A percentile compares a stretch with the other conserved stretches of the same genome.
Evolutionary conservation across 805 yeast species (phyloP).

Genomic region (Candida nemodendra): DNA sequence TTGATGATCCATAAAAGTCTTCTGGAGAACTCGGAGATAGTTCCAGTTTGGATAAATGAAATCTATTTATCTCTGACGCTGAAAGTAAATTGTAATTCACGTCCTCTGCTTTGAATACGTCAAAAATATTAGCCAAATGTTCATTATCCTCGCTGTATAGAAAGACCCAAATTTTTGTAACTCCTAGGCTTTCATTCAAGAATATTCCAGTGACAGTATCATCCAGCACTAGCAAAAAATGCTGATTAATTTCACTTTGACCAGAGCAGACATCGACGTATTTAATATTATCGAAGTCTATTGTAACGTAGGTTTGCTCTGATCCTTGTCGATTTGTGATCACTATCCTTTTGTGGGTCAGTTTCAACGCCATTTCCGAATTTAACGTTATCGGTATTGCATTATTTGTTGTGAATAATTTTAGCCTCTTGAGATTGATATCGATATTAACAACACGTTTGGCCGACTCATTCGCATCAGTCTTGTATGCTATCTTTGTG

Average conservation of each 20-base stretch:
- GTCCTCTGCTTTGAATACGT: neutral
- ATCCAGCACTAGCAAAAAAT: constrained; percentile 8
- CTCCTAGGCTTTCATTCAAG: constrained; percentile 2
- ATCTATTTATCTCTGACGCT: constrained; percentile 12
- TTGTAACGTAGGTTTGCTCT: neutral
- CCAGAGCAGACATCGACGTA: constrained; percentile 13
- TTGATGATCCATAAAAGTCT: constrained; percentile 12
- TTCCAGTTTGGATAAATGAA: constrained; percentile 5
- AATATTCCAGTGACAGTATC: constrained; percentile 5
- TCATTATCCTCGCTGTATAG: constrained; percentile 5
- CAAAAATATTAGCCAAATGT: constrained; percentile 5
- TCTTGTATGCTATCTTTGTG: neutral
- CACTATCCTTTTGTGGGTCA: constrained; percentile 1
- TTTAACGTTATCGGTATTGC: constrained; percentile 7
- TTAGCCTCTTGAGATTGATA: constrained; percentile 1
- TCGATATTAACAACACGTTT: no score
- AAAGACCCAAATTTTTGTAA: constrained; percentile 14
- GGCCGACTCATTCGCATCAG: neutral
- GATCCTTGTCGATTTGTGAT: neutral
- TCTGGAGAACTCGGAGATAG: constrained; percentile 4
- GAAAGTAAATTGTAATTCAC: constrained; percentile 9
- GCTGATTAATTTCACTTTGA: constrained; percentile 7
- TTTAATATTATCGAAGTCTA: constrained; percentile 7
- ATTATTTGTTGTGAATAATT: constrained; percentile 5
- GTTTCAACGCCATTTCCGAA: constrained; percentile 7